Base-by-base conservation (phyloP, 345 rosid genomes). In the Syzygium aqueum region DNA sequence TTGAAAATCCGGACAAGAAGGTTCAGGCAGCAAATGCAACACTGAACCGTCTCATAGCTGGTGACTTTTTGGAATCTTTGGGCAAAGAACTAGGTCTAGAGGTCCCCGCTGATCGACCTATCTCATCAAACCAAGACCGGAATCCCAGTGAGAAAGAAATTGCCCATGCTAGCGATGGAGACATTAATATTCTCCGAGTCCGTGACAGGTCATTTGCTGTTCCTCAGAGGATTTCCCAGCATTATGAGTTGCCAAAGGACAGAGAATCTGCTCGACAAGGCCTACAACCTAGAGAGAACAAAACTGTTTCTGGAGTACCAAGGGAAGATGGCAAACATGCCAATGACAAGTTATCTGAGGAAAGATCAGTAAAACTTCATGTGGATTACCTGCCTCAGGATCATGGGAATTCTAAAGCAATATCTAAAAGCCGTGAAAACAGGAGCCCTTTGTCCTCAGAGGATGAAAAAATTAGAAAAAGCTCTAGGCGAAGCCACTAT, bases 41-140 rank as follows among this genome's bases (percentile, higher is more conserved):
- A 23, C 91, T 97, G 88, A 97, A 93, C 89, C 97, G 97, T 86
- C 92, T 97, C 85, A 95, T 96, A 86, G 99, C 99, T 25, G 97
- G 99, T 83, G 99, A 97, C 87, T 97, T 96, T 84, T 87, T 97
- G 85, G 98, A 97, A 91, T 95, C 99, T 17, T 88, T 96, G 85
- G 99, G 99, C 83, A 97, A 95, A 92, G 99, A 97, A 92, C 93
- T 97, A 59, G 99, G 99, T 27, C 89, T 97, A 37, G 99, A 95
- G 90, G 99, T 97, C 89, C 99, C 99, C 53, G 92, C 95, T 86
- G 97, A 96, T 86, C 77, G 86, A 51, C 92, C 94, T 10, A 86
- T 90, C 87, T 27, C 91, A 11, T 89, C 78, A 28, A 91, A 63
- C 87, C 92, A 91, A 61, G 61, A 90, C 49, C 65, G 40, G 65